Percentiles rank a stretch among this genome's conserved stretches.
Evolutionary conservation across 1,284 basidiomycete species (phyloP).

Genomic region (Prillingera fragicola): DNA sequence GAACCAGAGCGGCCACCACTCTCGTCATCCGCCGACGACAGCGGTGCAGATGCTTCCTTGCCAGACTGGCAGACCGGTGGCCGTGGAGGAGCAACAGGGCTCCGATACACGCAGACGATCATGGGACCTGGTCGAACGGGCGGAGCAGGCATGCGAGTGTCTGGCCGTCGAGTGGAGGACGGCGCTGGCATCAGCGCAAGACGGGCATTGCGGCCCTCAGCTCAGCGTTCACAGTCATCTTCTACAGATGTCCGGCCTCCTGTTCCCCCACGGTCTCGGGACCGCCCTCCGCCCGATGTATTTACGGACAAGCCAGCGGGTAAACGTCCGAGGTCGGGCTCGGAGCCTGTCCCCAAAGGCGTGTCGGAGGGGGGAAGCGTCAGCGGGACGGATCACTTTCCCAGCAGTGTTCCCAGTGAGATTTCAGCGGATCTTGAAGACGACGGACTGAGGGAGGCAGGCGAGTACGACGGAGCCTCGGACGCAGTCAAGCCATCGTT

Average conservation of each 20-base stretch:
- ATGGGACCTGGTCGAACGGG: slow-evolving; percentile 60
- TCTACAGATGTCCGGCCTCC: slow-evolving; percentile 11
- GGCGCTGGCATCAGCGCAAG: slow-evolving; percentile 3
- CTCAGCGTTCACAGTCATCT: slow-evolving; percentile 22
- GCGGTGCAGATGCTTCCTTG: slow-evolving; percentile 7
- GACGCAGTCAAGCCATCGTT: slow-evolving; percentile 1
- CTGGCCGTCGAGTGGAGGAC: slow-evolving; percentile 16
- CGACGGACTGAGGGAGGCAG: background rate
- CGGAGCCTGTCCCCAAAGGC: background rate
- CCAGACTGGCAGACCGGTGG: slow-evolving; percentile 8
- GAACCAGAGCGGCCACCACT: slow-evolving; percentile 54
- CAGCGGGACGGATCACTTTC: background rate
- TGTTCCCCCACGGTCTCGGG: slow-evolving; percentile 11
- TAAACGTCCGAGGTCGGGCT: background rate
- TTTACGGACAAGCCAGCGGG: background rate
- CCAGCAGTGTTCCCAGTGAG: background rate
- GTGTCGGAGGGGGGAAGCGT: background rate
- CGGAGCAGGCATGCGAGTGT: slow-evolving; percentile 62
- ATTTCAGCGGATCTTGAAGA: background rate
- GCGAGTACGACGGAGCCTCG: too few species aligned
- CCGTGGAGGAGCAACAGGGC: slow-evolving; percentile 51
- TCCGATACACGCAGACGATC: slow-evolving; percentile 81
- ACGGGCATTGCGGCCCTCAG: background rate
- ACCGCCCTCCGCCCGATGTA: slow-evolving; percentile 14
- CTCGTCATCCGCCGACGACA: slow-evolving; percentile 4